Base-by-base conservation (phyloP, 1,139 yeast species). In the Blastobotrys capitulatus region DNA sequence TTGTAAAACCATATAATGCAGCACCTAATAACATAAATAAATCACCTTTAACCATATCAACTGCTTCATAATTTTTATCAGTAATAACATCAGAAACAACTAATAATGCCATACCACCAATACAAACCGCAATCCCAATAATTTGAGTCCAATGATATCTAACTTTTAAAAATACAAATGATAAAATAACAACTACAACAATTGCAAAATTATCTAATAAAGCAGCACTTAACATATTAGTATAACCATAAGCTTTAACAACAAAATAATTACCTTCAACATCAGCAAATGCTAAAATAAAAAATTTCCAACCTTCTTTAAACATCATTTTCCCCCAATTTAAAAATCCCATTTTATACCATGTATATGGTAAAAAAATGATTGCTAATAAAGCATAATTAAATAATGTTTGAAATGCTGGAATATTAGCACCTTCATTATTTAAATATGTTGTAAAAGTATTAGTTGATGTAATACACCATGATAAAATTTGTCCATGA, bases 231-330 rank as follows among this genome's bases (percentile, higher is more conserved):
- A 72, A 60, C 56, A 72, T 56, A 54, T 70, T 72, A 27, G 76
- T 73, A 57, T 72, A 73, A 47, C 62, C 62, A 55, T 72, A 72
- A 7, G 77, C 76, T 52, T 67, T 67, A 46, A 70, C 74, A 9
- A 71, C 71, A 50, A 72, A 71, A 59, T 72, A 71, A 60, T 71
- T 71, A 20, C 76, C 76, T 55, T 73, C 67, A 22, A 72, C 76
- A 51, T 72, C 76, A 19, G 72, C 71, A 58, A 72, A 72, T 7
- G 75, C 72, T 39, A 71, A 55, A 36, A 71, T 48, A 51, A 72
- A 67, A 53, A 63, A 72, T 59, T 72, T 70, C 77, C 77, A 72
- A 44, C 74, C 68, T 48, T 70, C 73, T 20, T 54, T 52, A 35
- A 51, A 38, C 37, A 67, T 40, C 48, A 71, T 47, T 20, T 50